phyloP scores from a whole-genome alignment of 768 basidiomycete species.

The Kwoniella newhampshirensis region DNA sequence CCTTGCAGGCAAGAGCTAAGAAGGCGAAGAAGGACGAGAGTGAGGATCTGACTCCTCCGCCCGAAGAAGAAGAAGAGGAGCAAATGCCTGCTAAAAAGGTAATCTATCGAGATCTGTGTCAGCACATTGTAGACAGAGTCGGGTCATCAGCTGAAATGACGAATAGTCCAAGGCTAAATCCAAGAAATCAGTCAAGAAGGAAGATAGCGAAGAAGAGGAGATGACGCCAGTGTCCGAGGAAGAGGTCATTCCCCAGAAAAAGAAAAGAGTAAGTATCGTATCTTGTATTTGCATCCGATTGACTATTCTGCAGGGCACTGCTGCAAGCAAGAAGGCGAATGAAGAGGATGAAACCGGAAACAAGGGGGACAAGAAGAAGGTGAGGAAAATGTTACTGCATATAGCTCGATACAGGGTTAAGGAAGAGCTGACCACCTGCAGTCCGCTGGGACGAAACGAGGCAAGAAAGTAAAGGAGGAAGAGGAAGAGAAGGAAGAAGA shows the following conservation, averaged over 20 bases:
- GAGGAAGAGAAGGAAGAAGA: slow-evolving; percentile 24
- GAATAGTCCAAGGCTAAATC: slow-evolving; percentile 17
- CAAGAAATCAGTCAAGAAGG: slow-evolving; percentile 26
- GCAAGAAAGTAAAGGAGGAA: slow-evolving; percentile 20
- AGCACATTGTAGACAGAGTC: too few relatives aligned
- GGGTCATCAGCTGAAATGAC: slow-evolving; percentile 5
- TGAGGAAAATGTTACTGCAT: too few relatives aligned
- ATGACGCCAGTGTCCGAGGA: not conserved
- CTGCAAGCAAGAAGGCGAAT: slow-evolving; percentile 9
- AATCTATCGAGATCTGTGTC: not conserved
- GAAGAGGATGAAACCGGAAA: slow-evolving; percentile 17
- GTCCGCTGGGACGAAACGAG: slow-evolving; percentile 8
- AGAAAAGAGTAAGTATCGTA: slow-evolving; percentile 16
- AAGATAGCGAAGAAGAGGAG: slow-evolving; percentile 53
- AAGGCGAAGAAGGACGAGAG: slow-evolving; percentile 15
- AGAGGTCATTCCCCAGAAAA: slow-evolving; percentile 18
- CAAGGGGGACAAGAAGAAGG: slow-evolving; percentile 32
- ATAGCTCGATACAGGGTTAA: slow-evolving; percentile 56
- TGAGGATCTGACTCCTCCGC: slow-evolving; percentile 48
- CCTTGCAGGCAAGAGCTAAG: slow-evolving; percentile 4
- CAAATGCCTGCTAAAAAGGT: slow-evolving; percentile 13
- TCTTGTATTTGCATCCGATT: too few relatives aligned
- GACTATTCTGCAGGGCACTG: not conserved
- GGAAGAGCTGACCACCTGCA: slow-evolving; percentile 35
- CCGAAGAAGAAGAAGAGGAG: slow-evolving; percentile 41